A percentile compares a stretch with the other conserved stretches of the same genome.
These are phyloP conservation scores for Globisporangium echinulatum DNA, from an alignment of 352 stramenopile species.

Conservation along the genomic window DNA sequence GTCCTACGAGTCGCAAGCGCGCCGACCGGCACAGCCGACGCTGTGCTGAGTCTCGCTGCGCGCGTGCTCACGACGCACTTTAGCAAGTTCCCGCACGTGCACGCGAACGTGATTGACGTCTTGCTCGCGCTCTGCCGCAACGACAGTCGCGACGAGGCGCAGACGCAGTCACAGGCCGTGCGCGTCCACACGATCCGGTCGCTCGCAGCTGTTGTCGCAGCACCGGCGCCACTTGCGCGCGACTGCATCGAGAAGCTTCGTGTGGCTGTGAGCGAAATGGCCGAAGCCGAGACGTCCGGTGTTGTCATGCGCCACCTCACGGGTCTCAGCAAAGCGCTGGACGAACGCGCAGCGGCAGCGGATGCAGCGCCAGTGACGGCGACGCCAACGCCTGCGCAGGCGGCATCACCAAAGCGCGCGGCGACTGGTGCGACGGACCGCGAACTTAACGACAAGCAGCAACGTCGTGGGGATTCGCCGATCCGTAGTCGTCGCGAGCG, in stretches of 20 bases:
- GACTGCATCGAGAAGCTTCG: slow-evolving; percentile 40
- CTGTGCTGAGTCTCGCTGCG: slow-evolving; percentile 59
- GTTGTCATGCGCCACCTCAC: slow-evolving; percentile 62
- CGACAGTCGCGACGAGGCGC: slow-evolving; percentile 5
- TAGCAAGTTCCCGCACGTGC: slow-evolving; percentile 68
- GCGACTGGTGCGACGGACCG: neutral
- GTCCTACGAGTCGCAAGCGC: slow-evolving; percentile 47
- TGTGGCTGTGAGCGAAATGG: slow-evolving; percentile 22
- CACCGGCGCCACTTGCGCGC: slow-evolving; percentile 15
- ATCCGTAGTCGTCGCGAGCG: too few species aligned
- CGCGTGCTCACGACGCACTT: slow-evolving; percentile 78
- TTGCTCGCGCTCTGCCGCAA: slow-evolving; percentile 35
- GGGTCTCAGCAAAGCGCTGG: slow-evolving; percentile 37
- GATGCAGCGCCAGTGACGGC: neutral
- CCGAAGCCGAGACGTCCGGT: slow-evolving; percentile 41
- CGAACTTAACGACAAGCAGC: too few species aligned
- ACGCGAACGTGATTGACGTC: slow-evolving; percentile 65
- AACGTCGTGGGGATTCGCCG: too few species aligned
- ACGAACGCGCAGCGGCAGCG: neutral
- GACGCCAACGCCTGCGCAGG: neutral
- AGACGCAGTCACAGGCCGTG: slow-evolving; percentile 37
- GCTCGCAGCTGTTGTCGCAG: slow-evolving; percentile 65
- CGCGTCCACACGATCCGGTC: slow-evolving; percentile 73
- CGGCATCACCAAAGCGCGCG: neutral
- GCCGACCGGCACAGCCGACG: slow-evolving; percentile 21